phyloP scores from a whole-genome alignment of 179 eudicot genomes.

The Nepenthes alata region DNA sequence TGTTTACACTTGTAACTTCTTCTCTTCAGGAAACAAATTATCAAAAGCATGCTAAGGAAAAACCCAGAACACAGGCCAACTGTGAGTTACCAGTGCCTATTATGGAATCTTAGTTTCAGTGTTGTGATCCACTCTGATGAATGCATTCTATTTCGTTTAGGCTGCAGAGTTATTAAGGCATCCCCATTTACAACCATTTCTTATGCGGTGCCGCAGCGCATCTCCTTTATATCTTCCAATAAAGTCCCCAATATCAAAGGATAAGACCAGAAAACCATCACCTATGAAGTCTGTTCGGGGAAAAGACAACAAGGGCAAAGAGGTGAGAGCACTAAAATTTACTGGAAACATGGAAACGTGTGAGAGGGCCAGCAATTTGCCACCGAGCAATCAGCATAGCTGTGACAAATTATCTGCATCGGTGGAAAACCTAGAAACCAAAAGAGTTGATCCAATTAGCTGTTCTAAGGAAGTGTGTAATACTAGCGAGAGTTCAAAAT shows the following conservation, averaged over 20 bases:
- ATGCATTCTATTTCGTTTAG: slow-evolving; percentile 19
- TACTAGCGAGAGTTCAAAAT: slow-evolving; percentile 44
- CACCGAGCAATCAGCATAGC: slow-evolving; percentile 18
- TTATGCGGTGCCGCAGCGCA: slow-evolving; percentile 52
- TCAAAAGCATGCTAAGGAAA: slow-evolving; percentile 87
- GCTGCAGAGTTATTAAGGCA: slow-evolving; percentile 84
- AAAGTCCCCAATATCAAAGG: slow-evolving; percentile 49
- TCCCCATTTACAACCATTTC: slow-evolving; percentile 70
- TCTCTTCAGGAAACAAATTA: slow-evolving; percentile 66
- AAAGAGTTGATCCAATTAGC: slow-evolving; percentile 81
- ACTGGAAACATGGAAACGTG: slow-evolving; percentile 25
- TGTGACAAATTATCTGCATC: slow-evolving; percentile 31
- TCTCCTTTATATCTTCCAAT: slow-evolving; percentile 79
- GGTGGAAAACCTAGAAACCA: slow-evolving; percentile 60
- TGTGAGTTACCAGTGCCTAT: slow-evolving; percentile 33
- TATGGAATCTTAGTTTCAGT: slow-evolving; percentile 4
- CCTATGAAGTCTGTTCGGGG: slow-evolving; percentile 23
- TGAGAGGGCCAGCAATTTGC: slow-evolving; percentile 14
- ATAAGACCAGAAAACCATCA: slow-evolving; percentile 36
- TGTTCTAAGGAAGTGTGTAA: slow-evolving; percentile 41
- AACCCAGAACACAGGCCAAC: slow-evolving; percentile 87
- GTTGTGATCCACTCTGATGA: slow-evolving; percentile 9
- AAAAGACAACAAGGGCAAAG: slow-evolving; percentile 27
- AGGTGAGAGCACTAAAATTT: slow-evolving; percentile 21
- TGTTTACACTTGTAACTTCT: neutral